Evolutionary conservation across 208 protist species (phyloP).

Genomic region (Leishmania tarentolae): DNA sequence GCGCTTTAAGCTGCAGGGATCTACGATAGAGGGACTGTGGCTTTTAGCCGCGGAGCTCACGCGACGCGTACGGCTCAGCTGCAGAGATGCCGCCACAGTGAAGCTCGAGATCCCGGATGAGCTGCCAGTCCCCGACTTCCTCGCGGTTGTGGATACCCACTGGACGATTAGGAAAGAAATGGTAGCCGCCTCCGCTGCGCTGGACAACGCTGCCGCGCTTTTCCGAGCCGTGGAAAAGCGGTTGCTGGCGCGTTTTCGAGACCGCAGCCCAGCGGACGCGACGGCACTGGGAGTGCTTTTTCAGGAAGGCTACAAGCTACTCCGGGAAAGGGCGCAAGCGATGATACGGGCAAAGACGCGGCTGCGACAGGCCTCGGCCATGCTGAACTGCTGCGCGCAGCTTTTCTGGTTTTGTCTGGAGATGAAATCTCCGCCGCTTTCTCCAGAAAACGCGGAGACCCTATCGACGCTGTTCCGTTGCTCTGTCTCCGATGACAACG

Average conservation of each 20-base stretch:
- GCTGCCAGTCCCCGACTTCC: constrained; percentile 81
- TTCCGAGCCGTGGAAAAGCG: constrained; percentile 92
- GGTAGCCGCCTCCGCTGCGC: constrained; percentile 28
- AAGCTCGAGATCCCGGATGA: constrained; percentile 69
- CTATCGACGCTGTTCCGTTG: constrained; percentile 67
- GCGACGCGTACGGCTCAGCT: constrained; percentile 51
- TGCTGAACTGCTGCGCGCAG: constrained; percentile 80
- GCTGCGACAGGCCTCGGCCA: constrained; percentile 53
- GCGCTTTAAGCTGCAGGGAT: constrained; percentile 85
- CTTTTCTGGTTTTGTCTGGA: constrained; percentile 73
- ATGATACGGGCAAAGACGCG: constrained; percentile 38
- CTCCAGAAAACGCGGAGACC: constrained; percentile 25
- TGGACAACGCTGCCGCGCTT: constrained; percentile 64
- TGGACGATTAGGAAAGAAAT: constrained; percentile 66
- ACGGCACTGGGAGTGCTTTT: constrained; percentile 85
- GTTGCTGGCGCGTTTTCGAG: constrained; percentile 88
- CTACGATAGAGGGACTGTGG: constrained; percentile 87
- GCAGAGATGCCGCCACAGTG: constrained; percentile 28
- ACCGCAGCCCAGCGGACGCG: constrained; percentile 78
- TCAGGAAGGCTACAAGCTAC: constrained; percentile 66
- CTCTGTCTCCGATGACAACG: constrained; percentile 48
- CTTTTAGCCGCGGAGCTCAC: constrained; percentile 77
- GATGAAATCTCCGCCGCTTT: constrained; percentile 15
- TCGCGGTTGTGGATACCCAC: constrained; percentile 84
- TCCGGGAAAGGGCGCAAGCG: constrained; percentile 57